Conservation (phyloP, 495 filamentous ascomycete species). For the Aspergillus homomorphus region DNA sequence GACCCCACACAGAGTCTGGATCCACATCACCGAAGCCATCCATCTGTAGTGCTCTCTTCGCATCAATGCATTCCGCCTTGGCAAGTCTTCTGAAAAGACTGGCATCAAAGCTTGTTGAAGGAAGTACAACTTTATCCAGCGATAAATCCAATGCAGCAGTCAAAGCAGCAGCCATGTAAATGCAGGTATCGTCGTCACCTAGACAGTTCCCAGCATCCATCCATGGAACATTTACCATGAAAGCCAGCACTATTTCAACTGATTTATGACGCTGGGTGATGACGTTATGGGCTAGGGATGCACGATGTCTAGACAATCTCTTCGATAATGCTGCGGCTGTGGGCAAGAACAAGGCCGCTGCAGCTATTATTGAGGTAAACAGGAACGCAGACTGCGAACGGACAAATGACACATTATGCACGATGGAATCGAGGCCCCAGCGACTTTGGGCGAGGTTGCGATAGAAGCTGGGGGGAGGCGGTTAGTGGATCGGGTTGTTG, state of each 20-base stretch:
- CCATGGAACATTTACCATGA: conserved; percentile 77
- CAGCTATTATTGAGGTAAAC: conserved; percentile 66
- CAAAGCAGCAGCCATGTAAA: conserved; percentile 65
- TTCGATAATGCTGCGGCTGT: conserved; percentile 59
- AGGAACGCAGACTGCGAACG: conserved; percentile 65
- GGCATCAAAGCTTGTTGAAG: conserved; percentile 49
- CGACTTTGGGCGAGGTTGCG: conserved; percentile 68
- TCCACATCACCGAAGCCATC: conserved; percentile 66
- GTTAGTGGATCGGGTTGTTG: conserved; percentile 8
- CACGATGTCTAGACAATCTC: conserved; percentile 61
- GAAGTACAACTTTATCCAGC: conserved; percentile 63
- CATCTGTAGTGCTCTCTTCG: conserved; percentile 59
- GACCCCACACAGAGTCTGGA: conserved; percentile 55
- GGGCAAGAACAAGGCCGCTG: conserved; percentile 62
- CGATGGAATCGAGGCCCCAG: conserved; percentile 66
- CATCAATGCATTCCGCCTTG: conserved; percentile 63
- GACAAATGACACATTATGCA: conserved; percentile 63
- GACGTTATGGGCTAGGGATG: conserved; percentile 57
- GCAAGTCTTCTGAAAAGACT: conserved; percentile 49
- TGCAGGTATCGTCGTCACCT: conserved; percentile 69
- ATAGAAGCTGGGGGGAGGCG: conserved; percentile 56
- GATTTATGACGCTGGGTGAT: conserved; percentile 59
- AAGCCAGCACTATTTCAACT: conserved; percentile 69
- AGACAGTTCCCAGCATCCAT: conserved; percentile 65
- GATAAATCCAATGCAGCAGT: conserved; percentile 67